These are phyloP conservation scores for Fagopyrum homotropicum DNA, from an alignment of 148 eudicot genomes.

Conservation along the genomic window DNA sequence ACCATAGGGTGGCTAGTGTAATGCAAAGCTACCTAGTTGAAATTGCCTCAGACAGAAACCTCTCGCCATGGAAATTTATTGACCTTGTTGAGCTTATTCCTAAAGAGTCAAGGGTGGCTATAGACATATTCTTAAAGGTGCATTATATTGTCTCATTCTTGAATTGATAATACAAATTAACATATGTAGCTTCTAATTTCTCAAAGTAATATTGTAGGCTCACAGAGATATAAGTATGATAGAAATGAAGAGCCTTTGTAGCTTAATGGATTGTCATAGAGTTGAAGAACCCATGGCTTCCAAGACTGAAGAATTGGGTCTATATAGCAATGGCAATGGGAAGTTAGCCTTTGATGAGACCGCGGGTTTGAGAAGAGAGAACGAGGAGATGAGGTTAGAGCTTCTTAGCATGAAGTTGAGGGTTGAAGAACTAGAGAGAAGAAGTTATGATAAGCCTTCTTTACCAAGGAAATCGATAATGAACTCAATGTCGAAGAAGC, in stretches of 20 bases:
- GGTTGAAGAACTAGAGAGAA: slow-evolving; percentile 53
- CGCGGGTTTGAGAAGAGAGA: slow-evolving; percentile 40
- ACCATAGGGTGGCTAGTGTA: slow-evolving; percentile 52
- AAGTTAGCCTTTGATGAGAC: slow-evolving; percentile 33
- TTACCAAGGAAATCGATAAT: slow-evolving; percentile 58
- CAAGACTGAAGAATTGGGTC: slow-evolving; percentile 19
- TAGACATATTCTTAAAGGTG: slow-evolving; percentile 88
- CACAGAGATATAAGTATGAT: slow-evolving; percentile 63
- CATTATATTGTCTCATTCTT: neutral
- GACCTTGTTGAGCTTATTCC: slow-evolving; percentile 71
- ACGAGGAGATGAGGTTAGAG: slow-evolving; percentile 74
- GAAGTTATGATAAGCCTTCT: slow-evolving; percentile 41
- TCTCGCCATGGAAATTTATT: slow-evolving; percentile 50
- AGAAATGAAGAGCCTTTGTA: slow-evolving; percentile 78
- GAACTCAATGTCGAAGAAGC: slow-evolving; percentile 45
- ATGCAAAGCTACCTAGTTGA: slow-evolving; percentile 75
- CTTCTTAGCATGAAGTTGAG: slow-evolving; percentile 53
- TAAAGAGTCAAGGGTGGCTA: slow-evolving; percentile 57
- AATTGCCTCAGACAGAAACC: slow-evolving; percentile 66
- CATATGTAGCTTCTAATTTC: too few relatives aligned
- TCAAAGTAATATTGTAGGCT: slow-evolving; percentile 30
- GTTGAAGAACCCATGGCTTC: slow-evolving; percentile 18
- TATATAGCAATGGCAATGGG: slow-evolving; percentile 1
- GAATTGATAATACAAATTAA: too few relatives aligned
- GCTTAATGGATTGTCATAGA: slow-evolving; percentile 70